Conservation (phyloP, 2,329 filamentous ascomycete genomes). For the Grosmannia clavigera region DNA sequence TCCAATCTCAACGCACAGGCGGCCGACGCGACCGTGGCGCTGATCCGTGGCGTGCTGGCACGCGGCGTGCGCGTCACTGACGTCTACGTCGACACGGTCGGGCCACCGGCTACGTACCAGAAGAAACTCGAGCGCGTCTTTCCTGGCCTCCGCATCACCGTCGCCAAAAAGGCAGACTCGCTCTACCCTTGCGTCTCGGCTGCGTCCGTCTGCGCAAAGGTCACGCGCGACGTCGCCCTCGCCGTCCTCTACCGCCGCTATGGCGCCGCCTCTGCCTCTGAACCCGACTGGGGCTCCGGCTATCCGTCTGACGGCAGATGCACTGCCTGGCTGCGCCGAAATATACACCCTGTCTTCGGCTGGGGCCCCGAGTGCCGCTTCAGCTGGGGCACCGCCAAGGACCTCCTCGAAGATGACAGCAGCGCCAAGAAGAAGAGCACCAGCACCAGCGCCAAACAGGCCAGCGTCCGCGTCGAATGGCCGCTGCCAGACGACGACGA, state of each 20-base stretch:
- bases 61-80: constrained; percentile 72
- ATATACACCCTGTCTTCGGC: constrained; percentile 88
- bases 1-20: constrained; percentile 97
- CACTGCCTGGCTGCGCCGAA: constrained; percentile 65
- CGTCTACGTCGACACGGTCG: constrained; percentile 93
- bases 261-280: constrained; percentile 10
- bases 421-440: constrained; percentile 22
- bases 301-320: constrained; percentile 84
- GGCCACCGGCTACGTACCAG: constrained; percentile 72
- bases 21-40: constrained; percentile 75
- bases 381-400: constrained; percentile 91
- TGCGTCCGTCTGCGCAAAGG: constrained; percentile 89
- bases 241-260: constrained; percentile 56
- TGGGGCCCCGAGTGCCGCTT: constrained; percentile 92
- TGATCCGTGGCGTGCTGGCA: constrained; percentile 67
- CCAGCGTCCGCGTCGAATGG: constrained; percentile 70
- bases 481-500: constrained; percentile 30
- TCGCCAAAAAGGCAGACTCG: constrained; percentile 85
- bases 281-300: constrained; percentile 67
- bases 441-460: constrained; percentile 2
- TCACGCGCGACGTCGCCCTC: constrained; percentile 81
- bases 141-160: constrained; percentile 61
- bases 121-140: constrained; percentile 73
- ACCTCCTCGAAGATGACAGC: constrained; percentile 68
- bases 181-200: constrained; percentile 88